These are phyloP conservation scores for Marasmius oreades DNA, from an alignment of 1,284 basidiomycete genomes.

Conservation along the genomic window DNA sequence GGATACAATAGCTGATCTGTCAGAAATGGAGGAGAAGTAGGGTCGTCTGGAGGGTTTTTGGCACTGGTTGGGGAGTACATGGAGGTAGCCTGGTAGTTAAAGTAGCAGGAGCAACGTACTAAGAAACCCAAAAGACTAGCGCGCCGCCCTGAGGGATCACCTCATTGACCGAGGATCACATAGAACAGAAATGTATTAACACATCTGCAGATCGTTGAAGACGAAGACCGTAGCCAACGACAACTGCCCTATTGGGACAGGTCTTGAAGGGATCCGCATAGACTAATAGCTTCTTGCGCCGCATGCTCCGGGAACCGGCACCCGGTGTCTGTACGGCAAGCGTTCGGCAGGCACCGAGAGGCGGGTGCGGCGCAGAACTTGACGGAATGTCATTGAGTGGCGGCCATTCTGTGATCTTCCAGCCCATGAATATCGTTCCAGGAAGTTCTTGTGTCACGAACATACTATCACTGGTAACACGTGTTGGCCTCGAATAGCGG, in stretches of 20 bases:
- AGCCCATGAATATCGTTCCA: no score
- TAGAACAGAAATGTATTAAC: neutral
- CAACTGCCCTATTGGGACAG: neutral
- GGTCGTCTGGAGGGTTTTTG: no score
- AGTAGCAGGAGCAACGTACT: neutral
- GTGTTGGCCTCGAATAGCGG: no score
- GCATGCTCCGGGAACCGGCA: no score
- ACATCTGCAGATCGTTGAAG: neutral
- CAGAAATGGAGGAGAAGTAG: no score
- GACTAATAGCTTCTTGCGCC: slow-evolving; percentile 2
- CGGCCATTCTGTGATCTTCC: no score
- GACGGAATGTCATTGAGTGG: neutral
- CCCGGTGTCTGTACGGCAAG: no score
- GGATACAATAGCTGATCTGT: no score
- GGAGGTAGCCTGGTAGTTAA: neutral
- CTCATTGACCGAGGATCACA: slow-evolving; percentile 3
- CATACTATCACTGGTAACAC: no score
- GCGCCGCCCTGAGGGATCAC: neutral
- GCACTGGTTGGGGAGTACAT: neutral
- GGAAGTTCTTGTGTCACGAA: no score
- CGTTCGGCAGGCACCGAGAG: no score
- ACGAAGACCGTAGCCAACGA: no score
- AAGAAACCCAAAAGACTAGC: neutral
- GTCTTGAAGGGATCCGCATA: slow-evolving; percentile 2
- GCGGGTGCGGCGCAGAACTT: neutral